These are phyloP conservation scores for Chionographis japonica DNA, from an alignment of 106 monocot species.

Conservation along the genomic window DNA sequence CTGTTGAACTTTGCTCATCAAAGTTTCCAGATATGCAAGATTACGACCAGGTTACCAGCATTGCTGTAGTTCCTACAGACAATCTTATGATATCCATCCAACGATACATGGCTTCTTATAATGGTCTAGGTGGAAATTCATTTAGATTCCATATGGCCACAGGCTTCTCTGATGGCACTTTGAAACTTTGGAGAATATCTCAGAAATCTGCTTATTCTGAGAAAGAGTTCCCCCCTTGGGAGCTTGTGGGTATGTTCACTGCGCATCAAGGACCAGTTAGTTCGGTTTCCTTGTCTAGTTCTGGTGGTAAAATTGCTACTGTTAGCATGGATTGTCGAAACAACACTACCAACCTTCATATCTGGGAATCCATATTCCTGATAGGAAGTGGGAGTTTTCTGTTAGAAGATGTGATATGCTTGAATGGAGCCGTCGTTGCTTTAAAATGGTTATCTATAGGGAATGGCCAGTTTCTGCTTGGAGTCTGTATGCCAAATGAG, in stretches of 20 bases:
- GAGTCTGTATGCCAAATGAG: slow-evolving; percentile 66
- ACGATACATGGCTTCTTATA: slow-evolving; percentile 9
- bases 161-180: slow-evolving; percentile 72
- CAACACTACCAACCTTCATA: slow-evolving; percentile 38
- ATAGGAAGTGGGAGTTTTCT: slow-evolving; percentile 67
- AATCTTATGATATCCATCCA: slow-evolving; percentile 19
- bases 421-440: slow-evolving; percentile 46
- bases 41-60: slow-evolving; percentile 34
- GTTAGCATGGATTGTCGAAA: slow-evolving; percentile 24
- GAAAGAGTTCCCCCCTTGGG: slow-evolving; percentile 39
- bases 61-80: slow-evolving; percentile 39
- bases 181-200: slow-evolving; percentile 79
- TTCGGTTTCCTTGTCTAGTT: slow-evolving; percentile 58
- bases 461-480: slow-evolving; percentile 78
- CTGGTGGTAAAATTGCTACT: slow-evolving; percentile 71
- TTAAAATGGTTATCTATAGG: slow-evolving; percentile 70
- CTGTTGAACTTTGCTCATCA: slow-evolving; percentile 31
- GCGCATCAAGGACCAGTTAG: slow-evolving; percentile 64
- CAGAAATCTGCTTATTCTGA: slow-evolving; percentile 22
- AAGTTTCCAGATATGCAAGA: slow-evolving; percentile 29
- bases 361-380: slow-evolving; percentile 68
- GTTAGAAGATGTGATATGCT: slow-evolving; percentile 55
- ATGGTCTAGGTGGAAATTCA: slow-evolving; percentile 5
- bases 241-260: slow-evolving; percentile 65
- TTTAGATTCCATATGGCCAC: slow-evolving; percentile 63